A percentile compares a stretch with the other conserved stretches of the same genome.
phyloP scores from a whole-genome alignment of 78 protist genomes.

The Monocercomonoides exilis region DNA sequence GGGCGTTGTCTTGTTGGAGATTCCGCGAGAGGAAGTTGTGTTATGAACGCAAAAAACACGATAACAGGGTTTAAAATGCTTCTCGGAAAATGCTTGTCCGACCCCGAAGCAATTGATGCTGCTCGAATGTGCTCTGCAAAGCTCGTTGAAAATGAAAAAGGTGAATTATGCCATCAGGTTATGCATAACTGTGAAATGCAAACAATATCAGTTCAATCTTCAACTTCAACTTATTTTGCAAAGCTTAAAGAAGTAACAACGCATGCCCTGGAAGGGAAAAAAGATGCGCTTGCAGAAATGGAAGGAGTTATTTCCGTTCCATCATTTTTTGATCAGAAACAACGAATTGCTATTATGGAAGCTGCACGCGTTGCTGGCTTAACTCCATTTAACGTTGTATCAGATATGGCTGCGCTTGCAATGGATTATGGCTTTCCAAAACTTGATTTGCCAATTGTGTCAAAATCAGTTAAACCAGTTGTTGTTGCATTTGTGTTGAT shows the following conservation, averaged over 20 bases:
- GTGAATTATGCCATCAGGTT: not conserved
- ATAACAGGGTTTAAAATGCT: not conserved
- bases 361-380: not conserved
- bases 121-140: not conserved
- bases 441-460: not conserved
- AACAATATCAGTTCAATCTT: not conserved
- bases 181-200: no score
- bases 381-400: not conserved
- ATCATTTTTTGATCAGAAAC: not conserved
- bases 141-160: not conserved
- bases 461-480: not conserved
- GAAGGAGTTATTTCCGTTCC: not conserved
- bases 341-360: not conserved
- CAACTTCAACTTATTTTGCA: not conserved
- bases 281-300: not conserved
- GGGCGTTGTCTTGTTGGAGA: not conserved
- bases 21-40: not conserved
- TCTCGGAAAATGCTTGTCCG: not conserved
- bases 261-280: not conserved
- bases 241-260: not conserved
- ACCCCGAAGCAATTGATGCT: not conserved
- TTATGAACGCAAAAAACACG: not conserved
- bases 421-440: conserved; percentile 6
- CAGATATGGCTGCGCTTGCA: not conserved
- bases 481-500: not conserved